Evolutionary conservation across 352 stramenopile species (phyloP).

Genomic region (Phytophthora palmivora): DNA sequence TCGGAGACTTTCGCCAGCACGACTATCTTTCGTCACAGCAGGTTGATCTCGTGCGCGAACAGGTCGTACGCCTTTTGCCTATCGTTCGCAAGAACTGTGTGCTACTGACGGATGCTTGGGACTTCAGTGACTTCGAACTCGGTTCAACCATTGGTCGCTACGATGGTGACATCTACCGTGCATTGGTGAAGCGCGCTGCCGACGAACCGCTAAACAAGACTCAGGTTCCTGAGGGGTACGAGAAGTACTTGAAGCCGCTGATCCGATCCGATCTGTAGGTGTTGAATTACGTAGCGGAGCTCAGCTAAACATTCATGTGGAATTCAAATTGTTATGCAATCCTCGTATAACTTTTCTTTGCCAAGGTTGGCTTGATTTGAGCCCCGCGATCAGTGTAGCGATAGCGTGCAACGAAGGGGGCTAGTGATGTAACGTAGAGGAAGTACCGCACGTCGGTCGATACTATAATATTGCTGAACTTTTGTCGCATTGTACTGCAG

Average conservation of each 20-base stretch:
- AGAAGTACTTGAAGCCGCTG: conserved; percentile 54
- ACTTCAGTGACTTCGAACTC: conserved; percentile 68
- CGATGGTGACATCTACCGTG: conserved; percentile 9
- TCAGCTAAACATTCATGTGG: too few relatives aligned
- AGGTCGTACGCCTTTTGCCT: conserved; percentile 45
- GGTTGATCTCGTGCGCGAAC: conserved; percentile 35
- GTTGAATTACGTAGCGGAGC: too few relatives aligned
- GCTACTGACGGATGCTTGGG: conserved; percentile 46
- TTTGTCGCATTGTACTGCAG: too few relatives aligned
- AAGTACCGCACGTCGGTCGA: too few relatives aligned
- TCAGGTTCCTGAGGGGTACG: conserved; percentile 62
- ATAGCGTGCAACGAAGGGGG: too few relatives aligned
- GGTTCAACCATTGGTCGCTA: conserved; percentile 76
- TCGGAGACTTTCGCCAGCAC: conserved; percentile 63
- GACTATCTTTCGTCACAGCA: conserved; percentile 58
- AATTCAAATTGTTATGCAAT: too few relatives aligned
- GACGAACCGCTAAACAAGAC: conserved; percentile 50
- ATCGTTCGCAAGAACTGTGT: conserved; percentile 19
- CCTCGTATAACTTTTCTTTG: too few relatives aligned
- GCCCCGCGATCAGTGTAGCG: too few relatives aligned
- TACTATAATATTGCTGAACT: too few relatives aligned
- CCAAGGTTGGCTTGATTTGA: too few relatives aligned
- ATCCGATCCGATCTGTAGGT: conserved; percentile 40
- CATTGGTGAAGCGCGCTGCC: too few relatives aligned
- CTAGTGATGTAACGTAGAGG: too few relatives aligned